Percentiles rank a stretch among this genome's conserved stretches.
Evolutionary conservation across 202 grass and related monocot species (phyloP).

Genomic region (Zizania palustris): DNA sequence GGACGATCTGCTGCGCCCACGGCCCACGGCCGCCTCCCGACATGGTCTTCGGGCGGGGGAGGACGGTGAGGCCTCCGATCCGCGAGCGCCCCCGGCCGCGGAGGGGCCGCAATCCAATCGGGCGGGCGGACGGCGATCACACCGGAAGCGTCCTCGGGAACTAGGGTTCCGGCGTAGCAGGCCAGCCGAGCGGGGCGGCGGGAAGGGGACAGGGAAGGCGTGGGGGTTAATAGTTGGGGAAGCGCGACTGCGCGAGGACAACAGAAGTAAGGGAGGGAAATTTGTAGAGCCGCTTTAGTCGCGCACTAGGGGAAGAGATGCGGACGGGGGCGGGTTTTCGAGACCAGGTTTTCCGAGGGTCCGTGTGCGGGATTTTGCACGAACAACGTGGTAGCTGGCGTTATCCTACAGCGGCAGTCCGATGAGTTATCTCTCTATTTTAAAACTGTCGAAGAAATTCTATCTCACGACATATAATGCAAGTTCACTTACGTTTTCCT

Average conservation of each 20-base stretch:
- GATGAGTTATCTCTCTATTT: too few relatives aligned
- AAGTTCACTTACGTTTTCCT: too few relatives aligned
- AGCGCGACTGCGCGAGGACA: conserved; percentile 40
- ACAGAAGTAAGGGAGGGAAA: conserved; percentile 61
- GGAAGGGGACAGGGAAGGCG: conserved; percentile 9
- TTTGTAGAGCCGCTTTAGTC: conserved; percentile 48
- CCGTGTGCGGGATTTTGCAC: too few relatives aligned
- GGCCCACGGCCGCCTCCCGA: conserved; percentile 45
- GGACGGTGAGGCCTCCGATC: conserved; percentile 19
- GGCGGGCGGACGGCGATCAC: neutral
- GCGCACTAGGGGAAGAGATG: conserved; percentile 48
- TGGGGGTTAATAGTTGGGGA: conserved; percentile 35
- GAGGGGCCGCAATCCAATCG: conserved; percentile 7
- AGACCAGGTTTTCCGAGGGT: too few relatives aligned
- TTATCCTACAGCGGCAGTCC: too few relatives aligned
- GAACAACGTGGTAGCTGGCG: too few relatives aligned
- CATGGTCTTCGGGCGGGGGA: conserved; percentile 40
- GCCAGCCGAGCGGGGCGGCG: conserved; percentile 30
- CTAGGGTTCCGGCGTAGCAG: conserved; percentile 45
- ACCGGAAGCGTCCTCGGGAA: neutral
- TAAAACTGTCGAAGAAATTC: too few relatives aligned
- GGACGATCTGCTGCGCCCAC: conserved; percentile 54
- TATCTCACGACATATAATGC: too few relatives aligned
- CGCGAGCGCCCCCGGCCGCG: conserved; percentile 21
- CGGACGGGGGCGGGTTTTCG: conserved; percentile 13